phyloP scores from a whole-genome alignment of 768 basidiomycete species.

The Lactarius tabidus region DNA sequence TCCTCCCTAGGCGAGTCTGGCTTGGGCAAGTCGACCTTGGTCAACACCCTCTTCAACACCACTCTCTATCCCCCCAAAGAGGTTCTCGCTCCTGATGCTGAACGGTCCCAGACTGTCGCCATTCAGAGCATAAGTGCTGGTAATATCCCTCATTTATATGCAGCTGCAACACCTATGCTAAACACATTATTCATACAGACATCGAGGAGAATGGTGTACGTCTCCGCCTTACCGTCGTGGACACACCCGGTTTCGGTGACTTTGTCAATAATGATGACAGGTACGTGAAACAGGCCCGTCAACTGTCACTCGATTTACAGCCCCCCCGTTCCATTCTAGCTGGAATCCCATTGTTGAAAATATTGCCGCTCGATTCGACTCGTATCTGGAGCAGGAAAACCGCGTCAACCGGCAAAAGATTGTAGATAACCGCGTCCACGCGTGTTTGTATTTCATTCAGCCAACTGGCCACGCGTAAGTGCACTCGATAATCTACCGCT shows the following conservation, averaged over 20 bases:
- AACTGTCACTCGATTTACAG: conserved; percentile 24
- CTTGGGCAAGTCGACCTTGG: conserved; percentile 96
- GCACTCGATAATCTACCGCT: background rate
- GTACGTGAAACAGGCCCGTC: conserved; percentile 37
- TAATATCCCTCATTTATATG: conserved; percentile 34
- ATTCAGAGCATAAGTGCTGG: conserved; percentile 99
- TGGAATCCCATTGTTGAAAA: conserved; percentile 99
- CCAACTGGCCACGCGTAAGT: conserved; percentile 96
- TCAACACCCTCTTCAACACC: conserved; percentile 99
- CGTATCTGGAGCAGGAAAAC: conserved; percentile 98
- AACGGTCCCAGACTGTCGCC: conserved; percentile 88
- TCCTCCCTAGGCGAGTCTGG: conserved; percentile 84
- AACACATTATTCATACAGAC: conserved; percentile 48
- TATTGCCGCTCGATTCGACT: conserved; percentile 96
- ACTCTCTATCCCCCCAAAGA: conserved; percentile 89
- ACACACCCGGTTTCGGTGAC: conserved; percentile 98
- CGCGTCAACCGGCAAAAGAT: conserved; percentile 93
- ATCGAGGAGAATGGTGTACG: conserved; percentile 99
- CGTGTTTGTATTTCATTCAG: conserved; percentile 98
- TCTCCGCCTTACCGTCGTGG: conserved; percentile 96
- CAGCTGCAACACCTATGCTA: background rate
- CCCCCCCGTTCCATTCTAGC: conserved; percentile 45
- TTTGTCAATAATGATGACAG: conserved; percentile 99
- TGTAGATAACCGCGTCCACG: conserved; percentile 96
- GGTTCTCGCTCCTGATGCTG: conserved; percentile 76